These are phyloP conservation scores for Solanum virginianum DNA, from an alignment of 257 asterid genomes.

Conservation along the genomic window DNA sequence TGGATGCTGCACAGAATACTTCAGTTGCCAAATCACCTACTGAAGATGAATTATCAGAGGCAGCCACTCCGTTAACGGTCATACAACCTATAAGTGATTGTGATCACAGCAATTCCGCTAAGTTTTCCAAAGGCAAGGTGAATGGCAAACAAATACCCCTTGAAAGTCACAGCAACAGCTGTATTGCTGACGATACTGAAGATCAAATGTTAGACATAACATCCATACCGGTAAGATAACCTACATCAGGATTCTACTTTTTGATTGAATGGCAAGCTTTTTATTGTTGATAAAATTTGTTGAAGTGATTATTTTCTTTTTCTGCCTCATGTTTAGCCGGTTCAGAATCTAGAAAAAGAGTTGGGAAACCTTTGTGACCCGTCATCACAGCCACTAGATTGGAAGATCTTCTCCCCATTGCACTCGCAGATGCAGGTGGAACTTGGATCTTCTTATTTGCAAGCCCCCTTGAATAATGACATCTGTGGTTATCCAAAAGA, in stretches of 20 bases:
- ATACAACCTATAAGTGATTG: slow-evolving; percentile 15
- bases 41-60: slow-evolving; percentile 43
- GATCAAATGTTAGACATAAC: slow-evolving; percentile 14
- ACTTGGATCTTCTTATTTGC: slow-evolving; percentile 37
- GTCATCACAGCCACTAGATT: slow-evolving; percentile 20
- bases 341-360: slow-evolving; percentile 48
- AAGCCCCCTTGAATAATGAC: slow-evolving; percentile 14
- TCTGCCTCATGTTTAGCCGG: slow-evolving; percentile 26
- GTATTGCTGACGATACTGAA: slow-evolving; percentile 10
- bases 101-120: background rate
- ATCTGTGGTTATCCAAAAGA: slow-evolving; percentile 6
- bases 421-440: slow-evolving; percentile 59
- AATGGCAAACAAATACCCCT: slow-evolving; percentile 17
- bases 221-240: slow-evolving; percentile 46
- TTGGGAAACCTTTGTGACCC: slow-evolving; percentile 28
- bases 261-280: background rate
- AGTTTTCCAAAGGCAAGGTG: slow-evolving; percentile 11
- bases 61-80: slow-evolving; percentile 21
- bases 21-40: slow-evolving; percentile 20
- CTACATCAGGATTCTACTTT: background rate
- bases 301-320: background rate
- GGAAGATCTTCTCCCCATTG: slow-evolving; percentile 57
- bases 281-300: background rate
- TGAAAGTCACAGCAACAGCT: slow-evolving; percentile 5
- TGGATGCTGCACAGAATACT: slow-evolving; percentile 34